Conservation (phyloP, 2,329 filamentous ascomycete genomes). For the Fusarium compactum region DNA sequence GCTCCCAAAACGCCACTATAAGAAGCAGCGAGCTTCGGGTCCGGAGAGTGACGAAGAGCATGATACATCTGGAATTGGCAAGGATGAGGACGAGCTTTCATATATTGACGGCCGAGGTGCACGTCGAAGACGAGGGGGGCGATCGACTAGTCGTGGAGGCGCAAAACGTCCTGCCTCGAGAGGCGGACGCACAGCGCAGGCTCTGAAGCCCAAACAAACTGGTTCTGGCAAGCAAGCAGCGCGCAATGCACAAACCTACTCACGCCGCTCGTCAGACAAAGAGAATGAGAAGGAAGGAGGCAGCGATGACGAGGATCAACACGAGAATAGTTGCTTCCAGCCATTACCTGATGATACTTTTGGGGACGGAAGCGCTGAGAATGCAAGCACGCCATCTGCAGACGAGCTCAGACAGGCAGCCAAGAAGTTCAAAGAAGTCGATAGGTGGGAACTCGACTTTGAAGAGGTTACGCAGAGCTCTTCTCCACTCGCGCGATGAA, state of each 20-base stretch:
- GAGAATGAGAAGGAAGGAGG: conserved; percentile 60
- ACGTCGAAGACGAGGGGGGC: conserved; percentile 53
- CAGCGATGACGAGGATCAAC: conserved; percentile 49
- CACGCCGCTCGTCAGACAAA: conserved; percentile 66
- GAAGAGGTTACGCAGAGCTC: conserved; percentile 71
- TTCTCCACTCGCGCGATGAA: conserved; percentile 64
- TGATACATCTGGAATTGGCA: conserved; percentile 61
- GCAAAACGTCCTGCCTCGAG: conserved; percentile 48
- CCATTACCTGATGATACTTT: conserved; percentile 62
- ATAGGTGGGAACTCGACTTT: conserved; percentile 75
- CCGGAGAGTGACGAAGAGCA: conserved; percentile 61
- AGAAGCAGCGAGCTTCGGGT: conserved; percentile 54
- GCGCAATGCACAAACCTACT: conserved; percentile 62
- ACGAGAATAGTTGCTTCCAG: conserved; percentile 56
- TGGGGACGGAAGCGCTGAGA: conserved; percentile 50
- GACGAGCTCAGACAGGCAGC: conserved; percentile 69
- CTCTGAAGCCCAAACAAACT: conserved; percentile 44
- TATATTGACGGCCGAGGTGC: conserved; percentile 55
- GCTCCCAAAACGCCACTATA: conserved; percentile 65
- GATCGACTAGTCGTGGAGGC: conserved; percentile 47
- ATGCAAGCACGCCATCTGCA: conserved; percentile 55
- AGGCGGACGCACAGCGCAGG: conserved; percentile 41
- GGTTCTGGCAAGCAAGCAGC: conserved; percentile 38
- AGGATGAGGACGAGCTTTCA: conserved; percentile 69
- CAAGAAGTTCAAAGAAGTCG: conserved; percentile 76